Evolutionary conservation across 2,329 filamentous ascomycete species (phyloP).

Genomic region (Cercospora berteroae): DNA sequence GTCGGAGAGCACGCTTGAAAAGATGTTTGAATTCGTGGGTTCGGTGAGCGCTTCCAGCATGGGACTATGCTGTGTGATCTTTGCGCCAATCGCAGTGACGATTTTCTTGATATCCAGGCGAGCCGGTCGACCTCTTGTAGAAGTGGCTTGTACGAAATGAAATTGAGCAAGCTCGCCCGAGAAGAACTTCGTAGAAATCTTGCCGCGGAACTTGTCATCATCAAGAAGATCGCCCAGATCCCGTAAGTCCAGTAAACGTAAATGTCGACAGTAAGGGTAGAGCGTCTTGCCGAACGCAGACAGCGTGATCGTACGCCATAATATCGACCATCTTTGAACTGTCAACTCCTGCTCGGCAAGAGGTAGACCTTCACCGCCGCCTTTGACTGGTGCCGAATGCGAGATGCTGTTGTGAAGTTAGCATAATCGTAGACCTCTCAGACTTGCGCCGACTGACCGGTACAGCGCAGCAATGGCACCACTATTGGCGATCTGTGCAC

Average conservation of each 20-base stretch:
- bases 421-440: background rate
- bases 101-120: conserved; percentile 44
- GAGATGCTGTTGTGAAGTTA: conserved; percentile 39
- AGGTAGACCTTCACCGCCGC: conserved; percentile 44
- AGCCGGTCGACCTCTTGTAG: conserved; percentile 29
- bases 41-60: conserved; percentile 54
- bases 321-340: conserved; percentile 58
- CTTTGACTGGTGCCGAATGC: conserved; percentile 46
- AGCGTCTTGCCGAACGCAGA: conserved; percentile 62
- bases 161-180: conserved; percentile 48
- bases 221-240: conserved; percentile 62
- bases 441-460: conserved; percentile 47
- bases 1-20: conserved; percentile 52
- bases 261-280: conserved; percentile 68
- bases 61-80: conserved; percentile 39
- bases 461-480: conserved; percentile 62
- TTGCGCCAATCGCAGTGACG: conserved; percentile 51
- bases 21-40: conserved; percentile 46
- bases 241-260: conserved; percentile 62
- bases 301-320: conserved; percentile 68
- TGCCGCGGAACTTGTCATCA: conserved; percentile 58
- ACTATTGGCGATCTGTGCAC: conserved; percentile 56
- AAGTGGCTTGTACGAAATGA: conserved; percentile 37
- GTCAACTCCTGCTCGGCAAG: conserved; percentile 47
- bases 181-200: conserved; percentile 59